phyloP scores from a whole-genome alignment of 1,284 basidiomycete genomes.

The Hypsizygus ulmarius region DNA sequence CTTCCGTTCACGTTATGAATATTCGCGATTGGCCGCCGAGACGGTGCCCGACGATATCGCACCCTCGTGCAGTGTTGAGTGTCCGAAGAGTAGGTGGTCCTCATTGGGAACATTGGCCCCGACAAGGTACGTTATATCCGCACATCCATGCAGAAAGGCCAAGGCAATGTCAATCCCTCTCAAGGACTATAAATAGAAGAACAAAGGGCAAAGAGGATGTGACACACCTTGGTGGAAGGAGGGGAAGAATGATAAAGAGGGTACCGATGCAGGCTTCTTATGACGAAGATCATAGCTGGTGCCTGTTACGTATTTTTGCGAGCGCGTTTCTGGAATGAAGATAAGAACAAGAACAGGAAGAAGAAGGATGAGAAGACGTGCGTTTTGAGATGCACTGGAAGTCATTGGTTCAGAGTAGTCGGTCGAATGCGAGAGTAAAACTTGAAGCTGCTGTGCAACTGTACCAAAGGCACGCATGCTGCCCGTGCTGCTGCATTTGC shows the following conservation, averaged over 20 bases:
- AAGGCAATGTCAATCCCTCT: background rate
- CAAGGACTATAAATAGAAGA: too few relatives aligned
- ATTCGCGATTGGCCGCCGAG: background rate
- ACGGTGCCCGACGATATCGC: conserved; percentile 5
- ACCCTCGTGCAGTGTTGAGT: conserved; percentile 7
- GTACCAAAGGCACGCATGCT: too few relatives aligned
- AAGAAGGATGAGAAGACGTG: too few relatives aligned
- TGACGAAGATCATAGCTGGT: background rate
- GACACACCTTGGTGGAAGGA: background rate
- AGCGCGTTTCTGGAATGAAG: background rate
- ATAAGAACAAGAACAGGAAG: too few relatives aligned
- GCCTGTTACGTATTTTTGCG: background rate
- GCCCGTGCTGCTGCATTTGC: too few relatives aligned
- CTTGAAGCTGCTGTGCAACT: too few relatives aligned
- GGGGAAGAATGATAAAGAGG: too few relatives aligned
- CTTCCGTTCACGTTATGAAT: background rate
- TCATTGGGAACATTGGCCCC: too few relatives aligned
- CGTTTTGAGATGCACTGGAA: too few relatives aligned
- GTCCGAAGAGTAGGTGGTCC: too few relatives aligned
- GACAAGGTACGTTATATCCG: background rate
- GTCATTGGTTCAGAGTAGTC: too few relatives aligned
- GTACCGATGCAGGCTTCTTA: conserved; percentile 1
- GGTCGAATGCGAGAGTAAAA: too few relatives aligned
- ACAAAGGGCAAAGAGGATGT: background rate
- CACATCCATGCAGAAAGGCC: background rate